A percentile compares a stretch with the other conserved stretches of the same genome.
Evolutionary conservation across 2,329 filamentous ascomycete species (phyloP).

Genomic region (Monosporascus sp.): DNA sequence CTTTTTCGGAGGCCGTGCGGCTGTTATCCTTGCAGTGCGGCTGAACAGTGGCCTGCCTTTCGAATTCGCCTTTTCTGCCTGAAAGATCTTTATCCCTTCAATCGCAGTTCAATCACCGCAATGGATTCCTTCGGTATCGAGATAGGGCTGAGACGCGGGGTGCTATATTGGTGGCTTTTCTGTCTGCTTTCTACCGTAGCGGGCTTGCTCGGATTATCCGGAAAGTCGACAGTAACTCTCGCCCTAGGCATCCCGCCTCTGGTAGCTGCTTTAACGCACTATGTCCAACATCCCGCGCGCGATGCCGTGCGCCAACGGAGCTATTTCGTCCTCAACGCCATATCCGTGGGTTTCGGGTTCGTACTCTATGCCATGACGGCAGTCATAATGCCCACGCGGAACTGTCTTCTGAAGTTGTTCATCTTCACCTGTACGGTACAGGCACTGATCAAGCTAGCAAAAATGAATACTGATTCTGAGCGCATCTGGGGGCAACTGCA

Average conservation of each 20-base stretch:
- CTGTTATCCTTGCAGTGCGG: too few species aligned
- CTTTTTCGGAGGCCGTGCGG: too few species aligned
- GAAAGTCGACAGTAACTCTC: neutral
- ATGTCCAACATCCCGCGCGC: neutral
- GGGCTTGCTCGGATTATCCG: neutral
- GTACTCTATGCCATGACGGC: neutral
- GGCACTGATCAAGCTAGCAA: neutral
- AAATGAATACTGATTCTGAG: neutral
- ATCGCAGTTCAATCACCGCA: neutral
- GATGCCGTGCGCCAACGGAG: neutral
- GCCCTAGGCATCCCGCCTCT: neutral
- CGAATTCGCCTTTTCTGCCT: neutral
- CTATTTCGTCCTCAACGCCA: neutral
- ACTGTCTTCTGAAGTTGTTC: neutral
- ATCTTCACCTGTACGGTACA: neutral
- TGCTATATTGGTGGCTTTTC: neutral
- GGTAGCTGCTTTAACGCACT: neutral
- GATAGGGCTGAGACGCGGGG: neutral
- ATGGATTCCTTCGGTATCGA: neutral
- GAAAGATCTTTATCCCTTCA: neutral
- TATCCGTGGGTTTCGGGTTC: neutral
- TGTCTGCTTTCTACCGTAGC: neutral
- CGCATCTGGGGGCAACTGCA: neutral
- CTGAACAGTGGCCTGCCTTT: neutral
- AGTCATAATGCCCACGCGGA: neutral